Base-by-base conservation (phyloP, 163 green algal genomes). In the Chlamydomonas reinhardtii region DNA sequence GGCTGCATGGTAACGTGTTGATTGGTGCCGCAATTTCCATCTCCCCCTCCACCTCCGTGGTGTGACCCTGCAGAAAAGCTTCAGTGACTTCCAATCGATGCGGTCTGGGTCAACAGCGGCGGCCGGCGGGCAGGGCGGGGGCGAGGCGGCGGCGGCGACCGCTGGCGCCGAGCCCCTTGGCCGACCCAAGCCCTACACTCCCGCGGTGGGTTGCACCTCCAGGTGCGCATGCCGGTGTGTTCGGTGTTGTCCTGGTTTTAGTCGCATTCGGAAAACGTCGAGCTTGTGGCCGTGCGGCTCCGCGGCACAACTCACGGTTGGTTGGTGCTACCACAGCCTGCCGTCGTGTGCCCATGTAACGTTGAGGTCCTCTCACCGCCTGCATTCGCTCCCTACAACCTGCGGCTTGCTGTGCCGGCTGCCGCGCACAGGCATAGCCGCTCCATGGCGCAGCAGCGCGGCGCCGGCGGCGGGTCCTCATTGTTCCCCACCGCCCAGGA, bases 191-290 rank as follows among this genome's bases (percentile, higher is more conserved):
- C 79, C 79, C 29, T 85, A 78, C 79, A 85, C 20, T 72, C 69
- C 79, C 9, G 79, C 27, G 79, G 79, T 84, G 77, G 77, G 77
- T 84, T 84, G 77, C 77, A 52, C 16, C 43, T 59, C 65, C 77
- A 84, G 77, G 77, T 76, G 66, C 29, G 77, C 64, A 3, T 34
- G 9, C 71, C 24, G 2, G 62, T 20, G 1, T 29, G 12, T 11
- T 34, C n/a, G 29, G 62, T 17, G 27, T 32, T 0, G 6, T 22
- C 22, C 8, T 69, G 62, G 22, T 24, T 65, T 65, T 17, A 8
- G 5, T 22, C 17, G 4, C 11, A 29, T n/a, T 3, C 22, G 22
- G 19, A 6, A 31, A 29, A 25, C 27, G 22, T 12, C 61, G 12
- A 68, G 61, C 22, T 24, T 2, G 25, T 24, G 24, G 29, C 20